These are phyloP conservation scores for Neoscytalidium dimidiatum DNA, from an alignment of 2,329 filamentous ascomycete genomes.

Conservation along the genomic window DNA sequence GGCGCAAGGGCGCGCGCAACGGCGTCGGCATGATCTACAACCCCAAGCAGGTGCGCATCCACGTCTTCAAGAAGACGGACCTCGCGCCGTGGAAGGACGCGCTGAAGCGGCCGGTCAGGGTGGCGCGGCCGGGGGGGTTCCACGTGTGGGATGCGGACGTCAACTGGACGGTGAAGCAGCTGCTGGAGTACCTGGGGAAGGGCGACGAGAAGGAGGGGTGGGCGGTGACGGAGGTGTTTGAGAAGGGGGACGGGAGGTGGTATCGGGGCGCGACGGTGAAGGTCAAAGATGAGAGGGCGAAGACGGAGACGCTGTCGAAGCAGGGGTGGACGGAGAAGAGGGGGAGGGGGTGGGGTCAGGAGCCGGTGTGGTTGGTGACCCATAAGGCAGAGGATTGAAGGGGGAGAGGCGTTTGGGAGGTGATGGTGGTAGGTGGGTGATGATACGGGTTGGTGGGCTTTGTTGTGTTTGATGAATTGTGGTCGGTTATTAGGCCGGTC, in stretches of 20 bases:
- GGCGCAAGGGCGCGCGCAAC: background rate
- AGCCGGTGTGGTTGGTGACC: conserved; percentile 18
- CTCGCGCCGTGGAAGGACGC: conserved; percentile 11
- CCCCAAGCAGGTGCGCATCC: conserved; percentile 1
- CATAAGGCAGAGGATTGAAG: conserved; percentile 14
- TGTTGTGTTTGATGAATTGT: background rate
- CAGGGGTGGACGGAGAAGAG: conserved; percentile 17
- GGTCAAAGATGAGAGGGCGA: background rate
- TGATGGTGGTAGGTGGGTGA: background rate
- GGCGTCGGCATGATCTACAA: conserved; percentile 6
- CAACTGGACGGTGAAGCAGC: conserved; percentile 13
- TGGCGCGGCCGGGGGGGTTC: background rate
- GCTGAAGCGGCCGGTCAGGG: background rate
- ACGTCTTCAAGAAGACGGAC: conserved; percentile 11
- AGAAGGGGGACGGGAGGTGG: conserved; percentile 20
- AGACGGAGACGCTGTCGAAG: background rate
- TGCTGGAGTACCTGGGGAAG: conserved; percentile 18
- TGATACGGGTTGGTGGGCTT: background rate
- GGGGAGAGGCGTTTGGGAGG: too few species aligned
- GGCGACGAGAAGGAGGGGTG: conserved; percentile 5
- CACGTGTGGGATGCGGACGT: conserved; percentile 10
- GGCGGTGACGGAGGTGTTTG: conserved; percentile 21
- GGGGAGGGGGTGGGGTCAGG: background rate
- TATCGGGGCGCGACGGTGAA: conserved; percentile 18
- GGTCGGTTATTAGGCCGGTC: too few species aligned